These are phyloP conservation scores for Calophaca sinica DNA, from an alignment of 306 rosid genomes.

Conservation along the genomic window DNA sequence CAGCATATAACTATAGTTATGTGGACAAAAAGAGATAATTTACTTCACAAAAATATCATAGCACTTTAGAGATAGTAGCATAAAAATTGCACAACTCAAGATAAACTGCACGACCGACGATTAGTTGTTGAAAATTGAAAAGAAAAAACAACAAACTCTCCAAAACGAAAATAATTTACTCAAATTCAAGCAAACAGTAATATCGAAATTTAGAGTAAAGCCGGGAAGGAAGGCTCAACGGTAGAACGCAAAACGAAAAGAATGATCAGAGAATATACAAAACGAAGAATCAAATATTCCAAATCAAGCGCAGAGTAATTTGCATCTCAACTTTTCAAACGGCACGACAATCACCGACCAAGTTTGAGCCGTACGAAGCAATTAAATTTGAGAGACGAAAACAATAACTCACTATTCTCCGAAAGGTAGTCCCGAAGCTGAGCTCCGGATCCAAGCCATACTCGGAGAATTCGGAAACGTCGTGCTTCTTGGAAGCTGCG, in stretches of 20 bases:
- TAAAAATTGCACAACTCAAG: no score
- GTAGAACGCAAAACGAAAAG: neutral
- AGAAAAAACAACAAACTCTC: neutral
- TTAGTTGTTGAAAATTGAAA: no score
- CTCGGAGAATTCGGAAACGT: constrained; percentile 67
- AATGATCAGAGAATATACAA: neutral
- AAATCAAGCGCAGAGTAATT: neutral
- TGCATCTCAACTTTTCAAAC: neutral
- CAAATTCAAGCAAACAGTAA: neutral
- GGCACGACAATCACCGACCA: neutral
- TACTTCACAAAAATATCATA: neutral
- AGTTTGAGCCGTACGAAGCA: neutral
- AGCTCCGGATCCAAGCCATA: constrained; percentile 91
- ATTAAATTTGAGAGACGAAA: neutral
- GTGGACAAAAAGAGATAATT: neutral
- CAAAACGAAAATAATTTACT: no score
- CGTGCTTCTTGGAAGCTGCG: constrained; percentile 56
- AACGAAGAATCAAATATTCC: neutral
- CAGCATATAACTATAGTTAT: neutral
- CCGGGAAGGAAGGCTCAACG: neutral
- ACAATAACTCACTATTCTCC: constrained; percentile 76
- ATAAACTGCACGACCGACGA: no score
- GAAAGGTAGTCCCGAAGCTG: constrained; percentile 74
- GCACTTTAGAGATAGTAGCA: no score
- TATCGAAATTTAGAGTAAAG: neutral